Percentiles rank a stretch among this genome's conserved stretches.
phyloP scores from a whole-genome alignment of 805 yeast species.

The Zygotorulaspora chibaensis region DNA sequence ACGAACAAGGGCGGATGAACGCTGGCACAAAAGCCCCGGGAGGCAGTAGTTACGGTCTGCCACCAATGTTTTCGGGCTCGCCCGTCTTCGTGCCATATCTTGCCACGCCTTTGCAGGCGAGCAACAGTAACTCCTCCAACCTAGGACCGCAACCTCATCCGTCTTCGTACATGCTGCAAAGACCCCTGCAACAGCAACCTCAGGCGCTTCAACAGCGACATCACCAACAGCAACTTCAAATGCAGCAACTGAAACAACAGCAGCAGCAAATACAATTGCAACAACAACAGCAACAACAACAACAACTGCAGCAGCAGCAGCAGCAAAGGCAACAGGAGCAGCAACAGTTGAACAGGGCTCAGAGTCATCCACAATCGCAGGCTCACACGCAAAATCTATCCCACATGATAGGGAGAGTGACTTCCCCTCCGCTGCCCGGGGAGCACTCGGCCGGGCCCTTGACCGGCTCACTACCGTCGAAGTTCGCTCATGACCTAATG shows the following conservation, averaged over 20 bases:
- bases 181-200: conserved; percentile 26
- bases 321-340: conserved; percentile 8
- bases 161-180: conserved; percentile 14
- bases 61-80: conserved; percentile 30
- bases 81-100: conserved; percentile 33
- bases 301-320: conserved; percentile 18
- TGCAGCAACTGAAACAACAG: conserved; percentile 5
- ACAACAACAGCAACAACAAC: conserved; percentile 16
- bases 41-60: conserved; percentile 20
- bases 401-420: conserved; percentile 2
- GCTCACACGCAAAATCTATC: conserved; percentile 2
- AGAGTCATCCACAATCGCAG: background rate
- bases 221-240: conserved; percentile 5
- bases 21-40: conserved; percentile 1
- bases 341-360: background rate
- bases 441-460: conserved; percentile 24
- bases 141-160: conserved; percentile 32
- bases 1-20: conserved; percentile 1
- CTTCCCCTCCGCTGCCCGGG: conserved; percentile 14
- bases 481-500: conserved; percentile 34
- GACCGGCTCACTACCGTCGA: conserved; percentile 31
- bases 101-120: conserved; percentile 34
- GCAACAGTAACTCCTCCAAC: conserved; percentile 30
- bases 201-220: conserved; percentile 24
- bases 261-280: conserved; percentile 8